Base-by-base conservation (phyloP, 345 rosid species). In the Camelina sativa region DNA sequence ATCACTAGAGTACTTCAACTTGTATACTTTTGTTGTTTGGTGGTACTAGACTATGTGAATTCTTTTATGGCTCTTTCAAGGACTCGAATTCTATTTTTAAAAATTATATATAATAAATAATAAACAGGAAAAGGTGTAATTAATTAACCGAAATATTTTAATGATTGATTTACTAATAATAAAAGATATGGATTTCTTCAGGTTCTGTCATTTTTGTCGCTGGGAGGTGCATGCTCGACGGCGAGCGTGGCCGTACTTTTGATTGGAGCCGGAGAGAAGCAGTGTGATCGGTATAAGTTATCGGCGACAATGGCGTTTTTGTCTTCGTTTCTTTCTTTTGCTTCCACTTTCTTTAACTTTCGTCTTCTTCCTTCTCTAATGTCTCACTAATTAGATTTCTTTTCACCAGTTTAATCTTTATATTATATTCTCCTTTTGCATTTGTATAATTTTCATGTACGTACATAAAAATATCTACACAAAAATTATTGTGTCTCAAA, bases 251-350 rank as follows among this genome's bases (percentile, higher is more conserved):
- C 88, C 7, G 78, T 61, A 53, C 38, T 84, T 1, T 63, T 90
- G 73, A 54, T 79, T 3, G 71, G 73, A 11, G 75, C 55, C 9
- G 82, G 82, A 17, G 19, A 12, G 76, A 71, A 34, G 77, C 78
- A 72, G 11, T 85, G 91, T 69, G 68, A 73, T 41, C 81, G 89
- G 65, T 84, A 80, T 80, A 86, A 82, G 61, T n/a, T 86, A 59
- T 88, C 89, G n/a, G 90, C 93, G 0, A 83, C 85, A 3, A 85
- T 86, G 84, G 90, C 90, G 11, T 83, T 90, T 79, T 57, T 86
- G 85, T 82, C 90, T 72, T 86, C 86, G 77, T 78, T 85, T 69
- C 79, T 90, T 35, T 81, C 86, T 1, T 84, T 82, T 25, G 78
- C 83, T 71, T 86, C 89, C 0, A 70, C 82, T 68, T 85, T 90